phyloP scores from a whole-genome alignment of 225 moss, liverwort and hornwort genomes.

The Rhytidiadelphus loreus region DNA sequence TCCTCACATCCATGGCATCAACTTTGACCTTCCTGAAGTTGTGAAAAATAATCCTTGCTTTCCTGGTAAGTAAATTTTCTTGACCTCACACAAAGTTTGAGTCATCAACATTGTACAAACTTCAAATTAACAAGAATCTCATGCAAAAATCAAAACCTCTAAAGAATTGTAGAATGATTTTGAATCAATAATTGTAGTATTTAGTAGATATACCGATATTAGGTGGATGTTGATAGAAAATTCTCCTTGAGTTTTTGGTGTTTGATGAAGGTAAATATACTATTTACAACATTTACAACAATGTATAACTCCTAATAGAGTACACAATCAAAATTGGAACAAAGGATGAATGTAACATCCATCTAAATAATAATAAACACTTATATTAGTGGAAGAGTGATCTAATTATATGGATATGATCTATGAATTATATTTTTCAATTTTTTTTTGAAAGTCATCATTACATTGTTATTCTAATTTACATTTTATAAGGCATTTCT shows the following conservation, averaged over 20 bases:
- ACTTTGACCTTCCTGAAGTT: background rate
- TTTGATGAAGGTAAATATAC: background rate
- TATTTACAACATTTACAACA: background rate
- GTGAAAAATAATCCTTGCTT: background rate
- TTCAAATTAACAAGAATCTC: no score
- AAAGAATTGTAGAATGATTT: no score
- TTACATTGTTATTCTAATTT: background rate
- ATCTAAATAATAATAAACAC: background rate
- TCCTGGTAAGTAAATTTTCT: background rate
- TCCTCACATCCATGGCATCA: background rate
- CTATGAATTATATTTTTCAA: background rate
- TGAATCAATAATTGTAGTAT: no score
- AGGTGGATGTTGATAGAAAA: background rate
- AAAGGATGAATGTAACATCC: background rate
- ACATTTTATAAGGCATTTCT: background rate
- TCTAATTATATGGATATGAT: background rate
- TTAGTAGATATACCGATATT: no score
- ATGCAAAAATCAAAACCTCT: no score
- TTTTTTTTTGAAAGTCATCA: background rate
- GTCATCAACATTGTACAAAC: no score
- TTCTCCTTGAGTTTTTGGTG: fast-evolving
- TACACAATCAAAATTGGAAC: background rate
- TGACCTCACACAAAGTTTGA: no score
- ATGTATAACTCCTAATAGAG: background rate
- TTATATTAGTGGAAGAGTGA: background rate